These are phyloP conservation scores for Ceratocystis variospora DNA, from an alignment of 2,329 filamentous ascomycete genomes.

Conservation along the genomic window DNA sequence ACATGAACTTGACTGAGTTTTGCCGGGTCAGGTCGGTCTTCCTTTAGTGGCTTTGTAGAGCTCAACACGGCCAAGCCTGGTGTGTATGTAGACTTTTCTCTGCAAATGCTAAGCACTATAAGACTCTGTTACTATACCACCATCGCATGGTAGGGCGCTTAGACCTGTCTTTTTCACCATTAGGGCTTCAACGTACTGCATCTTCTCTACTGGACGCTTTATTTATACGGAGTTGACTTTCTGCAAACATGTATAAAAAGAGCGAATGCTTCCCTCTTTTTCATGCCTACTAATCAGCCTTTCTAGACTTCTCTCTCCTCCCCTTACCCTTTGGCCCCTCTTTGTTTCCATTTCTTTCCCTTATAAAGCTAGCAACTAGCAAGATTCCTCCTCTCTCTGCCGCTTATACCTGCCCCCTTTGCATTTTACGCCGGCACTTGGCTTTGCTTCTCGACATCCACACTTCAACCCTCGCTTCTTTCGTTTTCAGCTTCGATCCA, in stretches of 20 bases:
- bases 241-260: neutral
- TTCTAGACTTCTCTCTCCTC: neutral
- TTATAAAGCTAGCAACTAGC: neutral
- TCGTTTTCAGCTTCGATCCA: conserved; percentile 3
- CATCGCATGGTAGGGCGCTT: neutral
- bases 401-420: neutral
- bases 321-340: neutral
- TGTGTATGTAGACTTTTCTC: neutral
- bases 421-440: neutral
- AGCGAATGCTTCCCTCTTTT: neutral
- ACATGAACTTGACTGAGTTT: too few relatives aligned
- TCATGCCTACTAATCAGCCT: neutral
- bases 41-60: neutral
- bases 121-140: neutral
- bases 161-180: conserved; percentile 1
- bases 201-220: neutral
- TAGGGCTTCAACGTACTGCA: neutral
- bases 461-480: neutral
- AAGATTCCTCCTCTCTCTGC: neutral
- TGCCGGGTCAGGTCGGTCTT: neutral
- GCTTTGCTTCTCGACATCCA: neutral
- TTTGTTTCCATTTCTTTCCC: neutral
- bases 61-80: neutral
- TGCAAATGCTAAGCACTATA: neutral
- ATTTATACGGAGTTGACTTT: neutral